Conservation (phyloP, 805 yeast species). For the Yamadazyma tumulicola region DNA sequence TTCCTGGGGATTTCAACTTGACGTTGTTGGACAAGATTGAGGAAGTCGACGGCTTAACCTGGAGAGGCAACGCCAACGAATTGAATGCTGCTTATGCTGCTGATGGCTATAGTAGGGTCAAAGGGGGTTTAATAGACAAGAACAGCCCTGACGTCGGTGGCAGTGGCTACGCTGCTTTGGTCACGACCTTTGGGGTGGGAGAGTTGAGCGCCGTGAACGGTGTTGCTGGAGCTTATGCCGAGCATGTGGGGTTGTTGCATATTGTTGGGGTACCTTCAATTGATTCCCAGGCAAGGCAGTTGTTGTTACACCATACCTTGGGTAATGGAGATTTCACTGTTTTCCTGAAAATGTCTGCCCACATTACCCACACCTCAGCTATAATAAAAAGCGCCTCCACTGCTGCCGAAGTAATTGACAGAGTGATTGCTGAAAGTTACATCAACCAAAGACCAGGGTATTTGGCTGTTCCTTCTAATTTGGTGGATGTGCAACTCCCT, state of each 20-base stretch:
- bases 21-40: slow-evolving; percentile 68
- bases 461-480: slow-evolving; percentile 78
- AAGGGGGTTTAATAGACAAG: slow-evolving; percentile 37
- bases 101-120: slow-evolving; percentile 83
- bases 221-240: slow-evolving; percentile 85
- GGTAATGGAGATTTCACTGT: slow-evolving; percentile 45
- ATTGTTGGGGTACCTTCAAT: slow-evolving; percentile 84
- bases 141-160: slow-evolving; percentile 6
- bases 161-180: slow-evolving; percentile 51
- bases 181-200: slow-evolving; percentile 91
- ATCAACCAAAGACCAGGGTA: slow-evolving; percentile 77
- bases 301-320: slow-evolving; percentile 40
- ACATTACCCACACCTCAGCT: slow-evolving; percentile 65
- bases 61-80: slow-evolving; percentile 92
- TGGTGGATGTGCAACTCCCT: slow-evolving; percentile 64
- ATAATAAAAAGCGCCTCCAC: slow-evolving; percentile 58
- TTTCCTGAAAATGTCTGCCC: slow-evolving; percentile 73
- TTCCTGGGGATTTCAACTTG: slow-evolving; percentile 81
- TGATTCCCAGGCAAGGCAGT: slow-evolving; percentile 52
- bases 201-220: slow-evolving; percentile 83
- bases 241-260: slow-evolving; percentile 82
- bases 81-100: slow-evolving; percentile 86
- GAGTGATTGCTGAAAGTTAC: slow-evolving; percentile 69
- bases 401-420: slow-evolving; percentile 72
- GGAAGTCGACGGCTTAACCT: slow-evolving; percentile 70